These are phyloP conservation scores for Cyclostephanos invisitatus DNA, from an alignment of 108 stramenopile genomes.

Conservation along the genomic window DNA sequence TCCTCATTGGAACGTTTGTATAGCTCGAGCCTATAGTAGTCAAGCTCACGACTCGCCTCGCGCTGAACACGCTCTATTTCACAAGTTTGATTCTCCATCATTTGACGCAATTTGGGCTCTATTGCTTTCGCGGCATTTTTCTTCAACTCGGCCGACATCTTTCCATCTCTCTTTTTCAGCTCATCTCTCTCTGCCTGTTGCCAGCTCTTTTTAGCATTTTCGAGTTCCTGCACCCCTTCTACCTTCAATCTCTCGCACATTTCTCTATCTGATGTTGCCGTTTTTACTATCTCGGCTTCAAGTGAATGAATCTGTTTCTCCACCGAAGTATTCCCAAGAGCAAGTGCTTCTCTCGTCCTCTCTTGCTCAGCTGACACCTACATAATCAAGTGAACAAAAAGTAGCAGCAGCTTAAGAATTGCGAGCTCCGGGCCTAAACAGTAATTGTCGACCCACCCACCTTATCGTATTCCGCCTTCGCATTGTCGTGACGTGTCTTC, in stretches of 20 bases:
- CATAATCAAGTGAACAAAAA: background rate
- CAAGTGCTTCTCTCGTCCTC: constrained; percentile 3
- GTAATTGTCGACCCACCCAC: background rate
- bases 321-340: constrained; percentile 8
- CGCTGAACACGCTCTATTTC: constrained; percentile 28
- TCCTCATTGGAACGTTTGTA: constrained; percentile 18
- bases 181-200: constrained; percentile 35
- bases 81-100: constrained; percentile 31
- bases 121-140: constrained; percentile 37
- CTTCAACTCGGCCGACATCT: constrained; percentile 37
- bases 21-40: constrained; percentile 38
- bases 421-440: background rate
- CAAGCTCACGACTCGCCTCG: constrained; percentile 21
- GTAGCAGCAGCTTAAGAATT: background rate
- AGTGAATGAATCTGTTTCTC: constrained; percentile 21
- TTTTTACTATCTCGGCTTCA: constrained; percentile 8
- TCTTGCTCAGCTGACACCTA: constrained; percentile 14
- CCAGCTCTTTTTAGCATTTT: constrained; percentile 26
- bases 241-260: constrained; percentile 17
- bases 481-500: constrained; percentile 11
- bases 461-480: constrained; percentile 26
- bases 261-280: constrained; percentile 14
- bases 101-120: constrained; percentile 25
- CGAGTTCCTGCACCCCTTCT: constrained; percentile 26
- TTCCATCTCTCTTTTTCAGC: constrained; percentile 23